A percentile compares a stretch with the other conserved stretches of the same genome.
Evolutionary conservation across 2,329 filamentous ascomycete species (phyloP).

Genomic region (Bipolaris oryzae): DNA sequence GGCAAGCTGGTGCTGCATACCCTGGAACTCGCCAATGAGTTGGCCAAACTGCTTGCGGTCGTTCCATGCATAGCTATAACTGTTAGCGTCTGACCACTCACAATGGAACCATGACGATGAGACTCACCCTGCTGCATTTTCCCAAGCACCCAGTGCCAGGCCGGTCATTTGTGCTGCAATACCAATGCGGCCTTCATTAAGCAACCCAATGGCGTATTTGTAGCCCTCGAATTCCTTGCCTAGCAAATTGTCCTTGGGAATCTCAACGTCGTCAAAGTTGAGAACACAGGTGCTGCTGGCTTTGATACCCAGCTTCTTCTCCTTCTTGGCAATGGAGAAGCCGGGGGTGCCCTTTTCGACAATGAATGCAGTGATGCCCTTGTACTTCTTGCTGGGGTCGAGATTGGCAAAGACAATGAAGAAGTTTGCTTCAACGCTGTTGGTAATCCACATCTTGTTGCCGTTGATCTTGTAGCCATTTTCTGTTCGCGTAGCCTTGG

Average conservation of each 20-base stretch:
- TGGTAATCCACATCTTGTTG: conserved; percentile 99
- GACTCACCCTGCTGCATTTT: conserved; percentile 80
- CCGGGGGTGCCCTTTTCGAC: conserved; percentile 88
- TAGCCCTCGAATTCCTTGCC: conserved; percentile 91
- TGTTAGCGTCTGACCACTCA: conserved; percentile 15
- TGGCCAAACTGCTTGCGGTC: conserved; percentile 96
- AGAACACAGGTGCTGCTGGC: conserved; percentile 96
- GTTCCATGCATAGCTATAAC: conserved; percentile 85
- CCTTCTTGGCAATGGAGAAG: conserved; percentile 97
- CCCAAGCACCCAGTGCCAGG: conserved; percentile 89
- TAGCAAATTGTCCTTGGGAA: conserved; percentile 86
- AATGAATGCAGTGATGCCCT: conserved; percentile 94
- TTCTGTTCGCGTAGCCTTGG: conserved; percentile 82
- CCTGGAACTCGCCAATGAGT: conserved; percentile 94
- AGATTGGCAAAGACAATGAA: conserved; percentile 99
- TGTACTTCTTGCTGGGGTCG: conserved; percentile 89
- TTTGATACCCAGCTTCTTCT: conserved; percentile 98
- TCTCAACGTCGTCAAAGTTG: conserved; percentile 94
- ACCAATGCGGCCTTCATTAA: conserved; percentile 97
- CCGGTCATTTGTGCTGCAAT: conserved; percentile 99
- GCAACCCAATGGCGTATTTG: conserved; percentile 92
- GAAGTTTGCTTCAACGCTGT: conserved; percentile 89
- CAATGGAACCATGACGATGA: background rate
- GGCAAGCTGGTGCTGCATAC: conserved; percentile 98
- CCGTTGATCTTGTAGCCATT: conserved; percentile 87